Evolutionary conservation across 306 rosid genomes (phyloP).

Genomic region (Cucurbita maxima): DNA sequence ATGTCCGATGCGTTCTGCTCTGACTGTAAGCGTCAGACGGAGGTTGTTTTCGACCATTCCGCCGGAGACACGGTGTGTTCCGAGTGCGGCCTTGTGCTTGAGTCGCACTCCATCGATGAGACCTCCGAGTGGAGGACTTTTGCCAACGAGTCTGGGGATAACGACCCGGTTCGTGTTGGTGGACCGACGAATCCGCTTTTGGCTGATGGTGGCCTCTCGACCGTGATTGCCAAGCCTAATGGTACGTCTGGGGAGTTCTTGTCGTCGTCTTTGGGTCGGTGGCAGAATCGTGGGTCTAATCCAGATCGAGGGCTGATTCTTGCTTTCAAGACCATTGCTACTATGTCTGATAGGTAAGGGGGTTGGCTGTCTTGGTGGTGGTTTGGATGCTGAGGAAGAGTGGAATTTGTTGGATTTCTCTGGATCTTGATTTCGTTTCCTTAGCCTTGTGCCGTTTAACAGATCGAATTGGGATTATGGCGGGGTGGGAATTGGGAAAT

Average conservation of each 20-base stretch:
- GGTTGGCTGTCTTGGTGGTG: constrained; percentile 18
- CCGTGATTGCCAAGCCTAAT: constrained; percentile 79
- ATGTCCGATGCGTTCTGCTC: constrained; percentile 84
- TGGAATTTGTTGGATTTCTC: background rate
- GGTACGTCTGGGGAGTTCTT: constrained; percentile 70
- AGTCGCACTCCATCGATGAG: constrained; percentile 90
- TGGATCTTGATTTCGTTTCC: background rate
- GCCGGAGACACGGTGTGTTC: constrained; percentile 89
- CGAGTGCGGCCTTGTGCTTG: constrained; percentile 84
- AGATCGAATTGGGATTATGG: background rate
- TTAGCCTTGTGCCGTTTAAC: background rate
- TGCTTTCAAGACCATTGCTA: constrained; percentile 83
- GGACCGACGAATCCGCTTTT: constrained; percentile 80
- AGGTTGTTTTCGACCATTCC: constrained; percentile 85
- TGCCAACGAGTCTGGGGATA: constrained; percentile 90
- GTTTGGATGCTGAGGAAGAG: background rate
- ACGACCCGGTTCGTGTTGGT: constrained; percentile 93
- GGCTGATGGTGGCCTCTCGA: constrained; percentile 77
- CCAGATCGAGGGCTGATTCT: constrained; percentile 79
- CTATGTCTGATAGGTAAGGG: constrained; percentile 81
- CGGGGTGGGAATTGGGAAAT: background rate
- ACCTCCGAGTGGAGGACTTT: constrained; percentile 88
- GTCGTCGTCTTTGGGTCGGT: constrained; percentile 75
- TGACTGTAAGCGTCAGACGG: constrained; percentile 87
- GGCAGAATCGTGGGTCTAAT: constrained; percentile 95